Evolutionary conservation across 2,329 filamentous ascomycete genomes (phyloP).

Genomic region (Cladosporium sp.): DNA sequence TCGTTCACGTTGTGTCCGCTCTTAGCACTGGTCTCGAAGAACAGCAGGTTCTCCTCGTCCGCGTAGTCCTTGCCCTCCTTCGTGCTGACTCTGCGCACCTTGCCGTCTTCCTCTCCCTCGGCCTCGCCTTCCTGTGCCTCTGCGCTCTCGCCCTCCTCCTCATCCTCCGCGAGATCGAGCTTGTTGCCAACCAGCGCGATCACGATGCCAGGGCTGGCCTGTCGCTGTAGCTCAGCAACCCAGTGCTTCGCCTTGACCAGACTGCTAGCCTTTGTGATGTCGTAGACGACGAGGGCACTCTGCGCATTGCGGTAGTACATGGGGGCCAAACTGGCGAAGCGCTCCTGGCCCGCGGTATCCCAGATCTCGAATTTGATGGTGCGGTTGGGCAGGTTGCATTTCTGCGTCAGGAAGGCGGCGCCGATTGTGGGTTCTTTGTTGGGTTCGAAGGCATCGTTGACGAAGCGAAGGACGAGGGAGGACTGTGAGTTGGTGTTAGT

Average conservation of each 20-base stretch:
- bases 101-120: constrained; percentile 57
- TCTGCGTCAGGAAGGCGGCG: constrained; percentile 97
- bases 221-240: constrained; percentile 95
- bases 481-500: constrained; percentile 60
- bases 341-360: constrained; percentile 97
- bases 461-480: constrained; percentile 94
- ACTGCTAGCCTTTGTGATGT: constrained; percentile 93
- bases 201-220: constrained; percentile 93
- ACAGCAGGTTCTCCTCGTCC: constrained; percentile 88
- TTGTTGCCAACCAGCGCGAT: constrained; percentile 98
- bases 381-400: constrained; percentile 91
- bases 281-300: constrained; percentile 96
- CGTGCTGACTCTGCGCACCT: constrained; percentile 86
- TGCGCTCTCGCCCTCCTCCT: constrained; percentile 46
- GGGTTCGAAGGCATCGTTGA: constrained; percentile 99
- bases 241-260: constrained; percentile 98
- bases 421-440: constrained; percentile 99
- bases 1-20: constrained; percentile 91
- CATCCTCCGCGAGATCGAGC: constrained; percentile 71
- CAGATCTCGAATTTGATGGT: constrained; percentile 77
- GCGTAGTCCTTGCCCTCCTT: constrained; percentile 91
- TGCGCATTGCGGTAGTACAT: constrained; percentile 99
- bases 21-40: constrained; percentile 98
- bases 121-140: constrained; percentile 53
- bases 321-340: constrained; percentile 91